Evolutionary conservation across 2,329 filamentous ascomycete genomes (phyloP).

Genomic region (Penicillium capsulatum): DNA sequence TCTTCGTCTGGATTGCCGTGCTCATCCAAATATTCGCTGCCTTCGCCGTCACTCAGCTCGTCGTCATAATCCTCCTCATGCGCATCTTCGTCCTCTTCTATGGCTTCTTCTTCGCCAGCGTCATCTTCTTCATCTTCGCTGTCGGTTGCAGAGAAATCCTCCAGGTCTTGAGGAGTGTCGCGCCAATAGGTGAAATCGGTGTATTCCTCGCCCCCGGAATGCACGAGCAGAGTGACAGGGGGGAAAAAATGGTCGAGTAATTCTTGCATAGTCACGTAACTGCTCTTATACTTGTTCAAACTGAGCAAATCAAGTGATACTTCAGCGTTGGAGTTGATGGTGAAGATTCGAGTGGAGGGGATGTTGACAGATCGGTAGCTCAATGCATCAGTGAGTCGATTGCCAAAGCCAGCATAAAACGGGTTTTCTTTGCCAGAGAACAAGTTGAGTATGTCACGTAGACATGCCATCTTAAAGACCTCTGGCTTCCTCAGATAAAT

Average conservation of each 20-base stretch:
- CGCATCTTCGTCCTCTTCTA: slow-evolving; percentile 41
- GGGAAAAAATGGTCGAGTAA: slow-evolving; percentile 98
- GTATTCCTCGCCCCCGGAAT: slow-evolving; percentile 85
- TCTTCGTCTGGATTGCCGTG: slow-evolving; percentile 35
- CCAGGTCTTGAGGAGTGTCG: slow-evolving; percentile 74
- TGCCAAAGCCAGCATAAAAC: slow-evolving; percentile 96
- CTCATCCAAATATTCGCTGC: slow-evolving; percentile 45
- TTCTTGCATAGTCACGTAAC: slow-evolving; percentile 94
- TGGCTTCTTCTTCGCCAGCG: slow-evolving; percentile 50
- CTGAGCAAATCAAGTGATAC: slow-evolving; percentile 86
- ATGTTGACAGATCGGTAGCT: slow-evolving; percentile 96
- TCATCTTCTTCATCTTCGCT: slow-evolving; percentile 50
- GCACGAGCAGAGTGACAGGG: slow-evolving; percentile 78
- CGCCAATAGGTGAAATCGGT: slow-evolving; percentile 98
- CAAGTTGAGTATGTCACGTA: slow-evolving; percentile 86
- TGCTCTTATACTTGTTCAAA: slow-evolving; percentile 92
- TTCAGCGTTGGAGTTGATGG: slow-evolving; percentile 96
- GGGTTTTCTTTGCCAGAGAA: slow-evolving; percentile 74
- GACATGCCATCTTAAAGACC: slow-evolving; percentile 98
- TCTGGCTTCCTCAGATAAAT: slow-evolving; percentile 95
- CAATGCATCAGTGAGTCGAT: slow-evolving; percentile 90
- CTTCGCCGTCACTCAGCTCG: slow-evolving; percentile 50
- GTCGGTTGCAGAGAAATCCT: slow-evolving; percentile 84
- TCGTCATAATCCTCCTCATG: slow-evolving; percentile 48
- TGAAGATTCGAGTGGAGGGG: slow-evolving; percentile 89